Percentiles rank a stretch among this genome's conserved stretches.
Conservation (phyloP, 2,329 filamentous ascomycete genomes). For the Aureobasidium lini region DNA sequence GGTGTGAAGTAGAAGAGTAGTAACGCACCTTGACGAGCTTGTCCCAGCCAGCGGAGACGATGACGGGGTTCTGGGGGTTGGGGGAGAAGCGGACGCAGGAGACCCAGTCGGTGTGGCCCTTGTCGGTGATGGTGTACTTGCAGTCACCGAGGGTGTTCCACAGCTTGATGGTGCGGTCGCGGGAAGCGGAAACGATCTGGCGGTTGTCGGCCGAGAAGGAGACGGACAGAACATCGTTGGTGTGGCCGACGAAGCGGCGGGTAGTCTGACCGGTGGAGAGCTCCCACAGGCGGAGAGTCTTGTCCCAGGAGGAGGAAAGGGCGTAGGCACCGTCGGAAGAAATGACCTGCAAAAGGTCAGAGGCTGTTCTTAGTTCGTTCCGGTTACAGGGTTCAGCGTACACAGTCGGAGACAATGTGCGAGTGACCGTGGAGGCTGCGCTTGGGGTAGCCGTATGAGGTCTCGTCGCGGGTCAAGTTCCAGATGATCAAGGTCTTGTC, state of each 20-base stretch:
- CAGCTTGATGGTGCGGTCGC: slow-evolving; percentile 98
- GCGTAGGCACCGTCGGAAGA: slow-evolving; percentile 99
- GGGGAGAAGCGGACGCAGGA: slow-evolving; percentile 99
- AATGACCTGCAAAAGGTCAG: slow-evolving; percentile 64
- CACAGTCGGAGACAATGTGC: slow-evolving; percentile 99
- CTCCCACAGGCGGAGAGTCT: slow-evolving; percentile 99
- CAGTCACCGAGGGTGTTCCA: slow-evolving; percentile 99
- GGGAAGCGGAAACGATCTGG: slow-evolving; percentile 97
- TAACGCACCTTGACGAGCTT: slow-evolving; percentile 97
- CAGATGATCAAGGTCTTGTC: slow-evolving; percentile 99
- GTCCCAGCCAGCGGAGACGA: slow-evolving; percentile 97
- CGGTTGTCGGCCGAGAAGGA: slow-evolving; percentile 99
- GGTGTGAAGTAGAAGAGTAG: slow-evolving; percentile 16
- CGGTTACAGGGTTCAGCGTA: slow-evolving; percentile 50
- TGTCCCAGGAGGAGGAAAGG: slow-evolving; percentile 98
- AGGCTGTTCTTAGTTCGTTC: neutral
- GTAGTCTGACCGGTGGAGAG: slow-evolving; percentile 95
- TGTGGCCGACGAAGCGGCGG: slow-evolving; percentile 97
- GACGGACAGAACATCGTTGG: slow-evolving; percentile 98
- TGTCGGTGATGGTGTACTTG: slow-evolving; percentile 99
- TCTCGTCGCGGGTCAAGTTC: slow-evolving; percentile 98
- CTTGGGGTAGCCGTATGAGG: slow-evolving; percentile 98
- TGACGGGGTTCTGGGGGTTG: slow-evolving; percentile 99
- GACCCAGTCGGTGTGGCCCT: slow-evolving; percentile 99
- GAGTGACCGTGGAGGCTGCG: slow-evolving; percentile 97